Percentiles rank a stretch among this genome's conserved stretches.
Evolutionary conservation across 2,329 filamentous ascomycete genomes (phyloP).

Genomic region (Colletotrichum cereale): DNA sequence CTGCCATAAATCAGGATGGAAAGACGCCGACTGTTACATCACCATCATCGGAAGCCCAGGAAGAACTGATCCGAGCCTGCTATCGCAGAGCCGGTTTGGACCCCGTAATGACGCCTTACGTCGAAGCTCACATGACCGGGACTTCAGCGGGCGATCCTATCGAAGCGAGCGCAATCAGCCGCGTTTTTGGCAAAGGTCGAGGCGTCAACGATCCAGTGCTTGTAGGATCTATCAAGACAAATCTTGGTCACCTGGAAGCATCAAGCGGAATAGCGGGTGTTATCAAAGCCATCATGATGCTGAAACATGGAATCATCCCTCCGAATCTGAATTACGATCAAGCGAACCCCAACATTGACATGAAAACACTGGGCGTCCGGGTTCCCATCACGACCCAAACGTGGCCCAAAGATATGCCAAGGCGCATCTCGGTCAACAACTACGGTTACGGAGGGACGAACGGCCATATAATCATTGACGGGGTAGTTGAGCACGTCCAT

Average conservation of each 20-base stretch:
- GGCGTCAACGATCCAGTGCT: constrained; percentile 54
- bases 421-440: constrained; percentile 32
- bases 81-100: constrained; percentile 46
- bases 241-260: constrained; percentile 66
- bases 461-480: constrained; percentile 46
- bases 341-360: constrained; percentile 57
- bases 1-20: constrained; percentile 69
- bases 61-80: constrained; percentile 46
- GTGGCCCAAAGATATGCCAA: constrained; percentile 10
- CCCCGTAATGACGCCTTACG: constrained; percentile 51
- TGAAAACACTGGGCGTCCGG: constrained; percentile 14
- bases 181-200: constrained; percentile 55
- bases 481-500: neutral
- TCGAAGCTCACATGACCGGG: constrained; percentile 71
- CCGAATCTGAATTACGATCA: constrained; percentile 64
- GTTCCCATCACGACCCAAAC: neutral
- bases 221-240: constrained; percentile 67
- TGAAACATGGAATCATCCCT: constrained; percentile 64
- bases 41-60: constrained; percentile 50
- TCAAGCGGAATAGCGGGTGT: constrained; percentile 64
- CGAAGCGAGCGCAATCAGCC: constrained; percentile 62
- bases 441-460: constrained; percentile 38
- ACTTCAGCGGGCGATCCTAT: constrained; percentile 67
- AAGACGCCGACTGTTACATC: constrained; percentile 42
- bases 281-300: constrained; percentile 62